Evolutionary conservation across 331 rosid species (phyloP), one percentile per base, ranked within the genome.

Genomic region (Rhamnella rubrinervis): DNA sequence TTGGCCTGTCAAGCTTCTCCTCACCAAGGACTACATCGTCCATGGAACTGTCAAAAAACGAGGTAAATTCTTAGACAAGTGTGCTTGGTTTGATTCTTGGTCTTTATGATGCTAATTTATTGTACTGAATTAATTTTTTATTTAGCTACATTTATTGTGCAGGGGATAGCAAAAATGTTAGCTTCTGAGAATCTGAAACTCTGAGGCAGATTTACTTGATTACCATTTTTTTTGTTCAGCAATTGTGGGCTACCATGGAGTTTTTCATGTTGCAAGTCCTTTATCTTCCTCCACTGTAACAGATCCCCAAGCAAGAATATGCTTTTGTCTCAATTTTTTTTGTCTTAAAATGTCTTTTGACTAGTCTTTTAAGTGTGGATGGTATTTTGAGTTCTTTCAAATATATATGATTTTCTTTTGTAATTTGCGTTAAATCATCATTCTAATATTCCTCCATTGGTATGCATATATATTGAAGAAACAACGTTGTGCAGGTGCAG

Each of bases 21-120:
- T 81, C 37, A 58, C 77, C 28, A 50, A 65, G 20, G 81, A 58
- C 39, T 81, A 71, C 65, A 5, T 8, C 3, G 85, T 81, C 14
- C 68, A 75, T 67, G 85, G 79, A 50, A 81, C 85, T 19, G 66
- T 81, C 41, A 63, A 81, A 69, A 58, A 81, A 17, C 85, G 82
- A 23, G 65, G 82, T 69, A 50, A 2, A 17, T 15, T 12, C 21
- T 31, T 31, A 6, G 35, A 31, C 35, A 31, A 6, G 35, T 2
- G 3, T 9, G n/a, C 37, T 47, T 15, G 35, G 4, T 18, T 35
- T 40, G 11, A 14, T 44, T 14, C 14, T 44, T 44, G 11, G 13
- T 11, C 13, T 44, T 14, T 2, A 4, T 3, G 0, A 3, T 8
- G 14, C 16, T 2, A 8, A 7, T 41, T 41, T 9, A 8, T 10